phyloP scores from a whole-genome alignment of 2,329 filamentous ascomycete genomes.

The Pseudocercospora cruenta region DNA sequence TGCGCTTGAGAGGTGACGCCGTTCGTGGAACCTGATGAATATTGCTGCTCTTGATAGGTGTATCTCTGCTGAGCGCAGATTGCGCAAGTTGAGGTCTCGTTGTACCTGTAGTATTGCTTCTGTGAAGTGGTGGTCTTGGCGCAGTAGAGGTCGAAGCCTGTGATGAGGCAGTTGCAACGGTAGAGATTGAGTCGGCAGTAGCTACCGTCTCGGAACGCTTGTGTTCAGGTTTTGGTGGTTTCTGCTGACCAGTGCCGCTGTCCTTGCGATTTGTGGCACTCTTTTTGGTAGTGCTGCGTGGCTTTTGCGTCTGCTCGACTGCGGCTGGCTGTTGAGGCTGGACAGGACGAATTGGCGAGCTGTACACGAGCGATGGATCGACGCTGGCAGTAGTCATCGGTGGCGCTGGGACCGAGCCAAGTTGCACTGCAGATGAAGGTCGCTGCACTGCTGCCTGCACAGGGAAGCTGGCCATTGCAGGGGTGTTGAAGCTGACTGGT shows the following conservation, averaged over 20 bases:
- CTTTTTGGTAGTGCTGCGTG: slow-evolving; percentile 4
- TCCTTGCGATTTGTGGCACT: slow-evolving; percentile 32
- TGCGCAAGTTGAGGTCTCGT: slow-evolving; percentile 30
- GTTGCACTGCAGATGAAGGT: slow-evolving; percentile 33
- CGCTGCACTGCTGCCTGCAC: slow-evolving; percentile 29
- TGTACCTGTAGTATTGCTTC: slow-evolving; percentile 52
- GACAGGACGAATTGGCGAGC: slow-evolving; percentile 36
- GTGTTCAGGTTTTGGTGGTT: slow-evolving; percentile 33
- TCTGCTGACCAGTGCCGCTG: slow-evolving; percentile 31
- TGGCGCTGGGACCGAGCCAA: slow-evolving; percentile 23
- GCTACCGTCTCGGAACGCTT: slow-evolving; percentile 46
- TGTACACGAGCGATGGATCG: slow-evolving; percentile 51
- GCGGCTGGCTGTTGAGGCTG: neutral
- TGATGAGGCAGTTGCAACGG: slow-evolving; percentile 31
- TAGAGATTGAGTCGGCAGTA: slow-evolving; percentile 41
- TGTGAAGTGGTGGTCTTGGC: slow-evolving; percentile 38
- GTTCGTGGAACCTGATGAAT: slow-evolving; percentile 45
- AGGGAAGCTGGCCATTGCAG: slow-evolving; percentile 38
- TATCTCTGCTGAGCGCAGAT: slow-evolving; percentile 34
- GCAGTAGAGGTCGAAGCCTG: slow-evolving; percentile 4
- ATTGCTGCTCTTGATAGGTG: slow-evolving; percentile 33
- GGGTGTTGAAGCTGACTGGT: slow-evolving; percentile 34
- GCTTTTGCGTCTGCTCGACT: slow-evolving; percentile 30
- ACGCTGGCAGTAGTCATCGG: slow-evolving; percentile 44
- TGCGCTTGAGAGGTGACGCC: slow-evolving; percentile 52